Evolutionary conservation across 129 eudicot genomes (phyloP), one percentile per base, ranked within the genome.

Genomic region (Lactuca saligna): DNA sequence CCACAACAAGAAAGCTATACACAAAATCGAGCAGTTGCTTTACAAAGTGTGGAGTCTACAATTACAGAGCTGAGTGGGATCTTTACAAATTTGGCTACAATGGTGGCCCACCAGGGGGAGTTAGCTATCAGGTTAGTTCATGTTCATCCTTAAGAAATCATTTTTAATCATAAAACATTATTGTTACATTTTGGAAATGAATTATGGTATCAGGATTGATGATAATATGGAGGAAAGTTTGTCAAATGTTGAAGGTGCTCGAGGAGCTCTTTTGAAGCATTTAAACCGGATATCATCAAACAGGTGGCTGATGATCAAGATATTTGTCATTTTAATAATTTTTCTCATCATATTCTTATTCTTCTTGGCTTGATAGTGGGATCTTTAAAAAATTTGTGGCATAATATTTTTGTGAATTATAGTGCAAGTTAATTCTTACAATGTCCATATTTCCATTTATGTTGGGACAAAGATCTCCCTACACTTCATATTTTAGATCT

Each of bases 151-250:
- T 10, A 2, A 12, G 29, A 11, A 10, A 2, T 42, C 8, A 8
- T 46, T 46, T 46, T 46, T 46, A 2, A 9, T 46, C 1, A 0
- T 46, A 0, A 46, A 46, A 46, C 7, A 4, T 39, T 39, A 5
- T 61, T 16, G 7, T 61, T 29, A 14, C 34, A n/a, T n/a, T n/a
- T n/a, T n/a, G n/a, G n/a, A 20, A 20, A 20, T 20, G 20, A 20
- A 35, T 35, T 15, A 63, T 50, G 63, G 17, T 50, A 54, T 78
- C 81, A 91, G 97, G 88, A 91, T 91, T 61, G 96, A 91, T 69
- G 97, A 91, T 61, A 85, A 86, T 82, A 88, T 91, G 97, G 97
- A 88, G 7, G 96, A 91, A 53, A 68, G 94, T n/a, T 71, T 88
- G 68, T 66, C 88, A 25, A 78, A 91, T 78, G 96, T 91, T 34